A percentile compares a stretch with the other conserved stretches of the same genome.
Evolutionary conservation across 2,329 filamentous ascomycete genomes (phyloP).

Genomic region (Aspergillus sp.): DNA sequence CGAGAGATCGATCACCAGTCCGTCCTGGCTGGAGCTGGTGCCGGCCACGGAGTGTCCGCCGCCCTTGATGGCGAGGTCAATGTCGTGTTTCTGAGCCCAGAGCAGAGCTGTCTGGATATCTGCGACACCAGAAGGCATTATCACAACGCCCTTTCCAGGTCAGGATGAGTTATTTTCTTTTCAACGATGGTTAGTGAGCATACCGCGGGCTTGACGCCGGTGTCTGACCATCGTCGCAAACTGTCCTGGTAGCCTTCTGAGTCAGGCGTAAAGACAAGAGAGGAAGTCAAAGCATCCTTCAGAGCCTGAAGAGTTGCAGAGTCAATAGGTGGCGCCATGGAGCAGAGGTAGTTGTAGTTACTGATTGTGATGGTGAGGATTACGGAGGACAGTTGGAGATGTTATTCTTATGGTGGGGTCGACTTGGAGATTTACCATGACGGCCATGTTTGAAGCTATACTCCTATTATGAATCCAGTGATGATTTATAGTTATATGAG

Average conservation of each 20-base stretch:
- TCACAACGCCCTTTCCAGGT: conserved; percentile 35
- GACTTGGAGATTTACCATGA: not conserved
- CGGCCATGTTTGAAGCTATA: no score
- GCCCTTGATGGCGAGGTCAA: conserved; percentile 23
- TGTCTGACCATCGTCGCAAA: conserved; percentile 24
- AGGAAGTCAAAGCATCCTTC: conserved; percentile 5
- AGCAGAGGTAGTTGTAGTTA: not conserved
- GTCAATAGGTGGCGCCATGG: not conserved
- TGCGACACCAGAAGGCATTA: conserved; percentile 33
- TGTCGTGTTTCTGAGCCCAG: conserved; percentile 33
- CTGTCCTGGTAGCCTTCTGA: conserved; percentile 16
- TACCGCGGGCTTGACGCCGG: conserved; percentile 23
- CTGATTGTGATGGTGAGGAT: not conserved
- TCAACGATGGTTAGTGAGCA: not conserved
- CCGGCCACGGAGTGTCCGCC: conserved; percentile 45
- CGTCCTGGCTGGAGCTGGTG: conserved; percentile 46
- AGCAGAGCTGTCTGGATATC: conserved; percentile 39
- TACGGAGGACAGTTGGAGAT: not conserved
- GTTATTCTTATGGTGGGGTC: no score
- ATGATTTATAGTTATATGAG: not conserved
- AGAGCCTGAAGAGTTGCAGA: conserved; percentile 6
- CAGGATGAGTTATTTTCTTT: not conserved
- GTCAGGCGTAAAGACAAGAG: conserved; percentile 13
- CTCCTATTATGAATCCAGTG: no score
- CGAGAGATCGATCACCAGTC: conserved; percentile 50